Conservation (phyloP, 2,329 filamentous ascomycete genomes). For the Diaporthe capsici region DNA sequence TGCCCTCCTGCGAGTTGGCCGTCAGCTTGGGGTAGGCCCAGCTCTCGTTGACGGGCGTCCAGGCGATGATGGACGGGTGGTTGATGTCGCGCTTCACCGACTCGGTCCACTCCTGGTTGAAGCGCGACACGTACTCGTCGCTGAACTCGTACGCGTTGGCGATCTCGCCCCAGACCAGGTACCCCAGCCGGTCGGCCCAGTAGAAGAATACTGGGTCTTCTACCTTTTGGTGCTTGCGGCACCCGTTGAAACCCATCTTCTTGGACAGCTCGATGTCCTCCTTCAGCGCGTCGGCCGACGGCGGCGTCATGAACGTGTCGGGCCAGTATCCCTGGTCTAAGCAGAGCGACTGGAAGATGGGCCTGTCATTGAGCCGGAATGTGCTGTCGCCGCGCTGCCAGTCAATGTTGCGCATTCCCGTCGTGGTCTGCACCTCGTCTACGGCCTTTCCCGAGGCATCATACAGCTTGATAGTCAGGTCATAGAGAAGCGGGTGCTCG, state of each 20-base stretch:
- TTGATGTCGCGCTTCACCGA: constrained; percentile 75
- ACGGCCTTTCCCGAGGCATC: constrained; percentile 57
- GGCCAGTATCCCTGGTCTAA: constrained; percentile 77
- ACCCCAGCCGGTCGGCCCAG: constrained; percentile 73
- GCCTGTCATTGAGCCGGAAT: constrained; percentile 70
- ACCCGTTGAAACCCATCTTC: constrained; percentile 75
- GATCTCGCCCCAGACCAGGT: constrained; percentile 76
- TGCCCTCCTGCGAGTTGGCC: constrained; percentile 66
- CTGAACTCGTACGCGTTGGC: constrained; percentile 76
- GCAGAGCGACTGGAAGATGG: constrained; percentile 72
- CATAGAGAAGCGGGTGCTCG: constrained; percentile 70
- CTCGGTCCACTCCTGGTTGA: constrained; percentile 76
- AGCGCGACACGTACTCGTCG: constrained; percentile 69
- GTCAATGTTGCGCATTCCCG: constrained; percentile 71
- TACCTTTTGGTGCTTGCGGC: constrained; percentile 76
- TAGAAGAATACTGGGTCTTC: constrained; percentile 73
- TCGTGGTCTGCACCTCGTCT: constrained; percentile 71
- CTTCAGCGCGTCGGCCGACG: constrained; percentile 60
- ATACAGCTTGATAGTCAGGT: constrained; percentile 66
- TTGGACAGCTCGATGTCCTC: constrained; percentile 69
- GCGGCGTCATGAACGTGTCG: constrained; percentile 71
- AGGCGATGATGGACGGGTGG: constrained; percentile 74
- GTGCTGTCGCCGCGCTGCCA: constrained; percentile 72
- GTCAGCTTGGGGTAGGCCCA: constrained; percentile 75
- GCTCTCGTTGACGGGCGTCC: constrained; percentile 75